phyloP scores from a whole-genome alignment of 2,329 filamentous ascomycete species.

The Metarhizium brunneum region DNA sequence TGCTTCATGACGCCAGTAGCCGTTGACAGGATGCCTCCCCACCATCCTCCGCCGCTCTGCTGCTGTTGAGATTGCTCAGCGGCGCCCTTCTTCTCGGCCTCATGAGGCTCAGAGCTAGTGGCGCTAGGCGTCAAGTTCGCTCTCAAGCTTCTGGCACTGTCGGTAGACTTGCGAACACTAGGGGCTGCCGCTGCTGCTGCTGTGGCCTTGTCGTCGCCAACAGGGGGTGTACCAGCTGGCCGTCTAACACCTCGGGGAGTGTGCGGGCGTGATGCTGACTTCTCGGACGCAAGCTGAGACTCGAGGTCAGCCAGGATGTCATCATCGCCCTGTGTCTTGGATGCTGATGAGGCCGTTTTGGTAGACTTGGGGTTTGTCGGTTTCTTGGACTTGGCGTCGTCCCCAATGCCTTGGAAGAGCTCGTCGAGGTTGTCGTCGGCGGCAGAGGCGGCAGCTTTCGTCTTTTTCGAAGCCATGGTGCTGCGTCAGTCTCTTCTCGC shows the following conservation, averaged over 20 bases:
- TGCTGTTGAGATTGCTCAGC: slow-evolving; percentile 32
- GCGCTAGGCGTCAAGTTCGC: slow-evolving; percentile 62
- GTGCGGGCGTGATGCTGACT: slow-evolving; percentile 66
- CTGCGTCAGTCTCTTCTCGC: background rate
- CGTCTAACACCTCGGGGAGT: slow-evolving; percentile 58
- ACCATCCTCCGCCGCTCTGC: slow-evolving; percentile 64
- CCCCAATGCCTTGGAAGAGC: slow-evolving; percentile 54
- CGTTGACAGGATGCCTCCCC: slow-evolving; percentile 77
- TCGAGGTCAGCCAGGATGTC: slow-evolving; percentile 86
- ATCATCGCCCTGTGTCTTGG: slow-evolving; percentile 45
- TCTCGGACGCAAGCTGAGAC: slow-evolving; percentile 56
- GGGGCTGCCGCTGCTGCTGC: slow-evolving; percentile 3
- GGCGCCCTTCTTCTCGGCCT: slow-evolving; percentile 42
- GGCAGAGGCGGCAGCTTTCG: slow-evolving; percentile 39
- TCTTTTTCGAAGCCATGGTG: slow-evolving; percentile 52
- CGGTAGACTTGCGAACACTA: slow-evolving; percentile 59
- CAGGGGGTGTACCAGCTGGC: slow-evolving; percentile 39
- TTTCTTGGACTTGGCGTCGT: slow-evolving; percentile 43
- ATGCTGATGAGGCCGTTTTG: slow-evolving; percentile 39
- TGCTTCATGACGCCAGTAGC: slow-evolving; percentile 83
- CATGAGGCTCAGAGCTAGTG: slow-evolving; percentile 52
- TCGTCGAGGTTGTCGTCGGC: slow-evolving; percentile 56
- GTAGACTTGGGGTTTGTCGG: slow-evolving; percentile 27
- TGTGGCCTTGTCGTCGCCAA: slow-evolving; percentile 54
- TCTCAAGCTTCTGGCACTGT: slow-evolving; percentile 64